Base-by-base conservation (phyloP, 2,329 filamentous ascomycete species). In the Capronia epimyces region DNA sequence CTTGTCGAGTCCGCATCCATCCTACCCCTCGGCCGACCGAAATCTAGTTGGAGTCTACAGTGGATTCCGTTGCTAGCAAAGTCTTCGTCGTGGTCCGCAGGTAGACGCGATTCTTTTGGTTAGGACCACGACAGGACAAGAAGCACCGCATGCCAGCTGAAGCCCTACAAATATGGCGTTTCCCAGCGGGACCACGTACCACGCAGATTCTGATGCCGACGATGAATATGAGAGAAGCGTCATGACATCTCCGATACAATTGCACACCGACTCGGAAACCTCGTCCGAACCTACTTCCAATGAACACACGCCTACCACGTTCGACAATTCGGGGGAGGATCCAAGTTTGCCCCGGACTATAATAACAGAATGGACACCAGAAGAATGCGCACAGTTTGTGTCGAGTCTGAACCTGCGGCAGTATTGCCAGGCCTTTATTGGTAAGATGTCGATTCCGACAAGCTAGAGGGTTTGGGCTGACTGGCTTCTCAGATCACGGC, bases 341-440 rank as follows among this genome's bases (percentile, higher is more conserved):
- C 72, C 71, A 58, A 71, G 68, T 48, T 77, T 75, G 43, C 79
- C 80, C 36, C 75, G 71, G 31, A 76, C 77, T 15, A 71, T 77
- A 51, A 79, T 84, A 44, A 74, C 73, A 18, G 75, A 81, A 60
- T 84, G 81, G 81, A 77, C 83, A 1, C 84, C 82, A 13, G 88
- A 94, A 53, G 89, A 97, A 71, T 90, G 87, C 70, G 89, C 89
- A 59, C 89, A 95, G 63, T 97, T 94, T 65, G 80, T 96, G 60
- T 79, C 82, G 49, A 83, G 82, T 55, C 79, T 95, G 63, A 88
- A 88, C 27, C 72, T 95, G 62, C 77, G 81, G 59, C 87, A 95
- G 67, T 95, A 95, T 71, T 83, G 86, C 51, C 83, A 89, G 64
- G 77, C 77, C 18, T 94, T 95, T 67, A 75, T 93, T 69, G 88